Percentiles rank a stretch among this genome's conserved stretches.
phyloP scores from a whole-genome alignment of 768 basidiomycete species.

The Russula virescens region DNA sequence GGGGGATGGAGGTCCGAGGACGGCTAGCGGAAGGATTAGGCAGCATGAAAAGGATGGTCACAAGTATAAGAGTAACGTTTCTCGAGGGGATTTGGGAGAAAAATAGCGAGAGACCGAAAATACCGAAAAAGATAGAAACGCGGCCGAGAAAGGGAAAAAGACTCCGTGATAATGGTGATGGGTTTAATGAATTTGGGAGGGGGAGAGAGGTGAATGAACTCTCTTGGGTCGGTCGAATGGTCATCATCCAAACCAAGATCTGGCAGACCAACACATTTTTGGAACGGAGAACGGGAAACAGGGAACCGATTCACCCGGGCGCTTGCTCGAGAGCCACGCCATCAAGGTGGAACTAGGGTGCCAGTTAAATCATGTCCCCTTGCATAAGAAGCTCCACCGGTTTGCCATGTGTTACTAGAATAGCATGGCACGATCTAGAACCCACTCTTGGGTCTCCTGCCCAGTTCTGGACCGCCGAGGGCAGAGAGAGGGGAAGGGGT shows the following conservation, averaged over 20 bases:
- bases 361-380: background rate
- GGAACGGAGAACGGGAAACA: constrained; percentile 6
- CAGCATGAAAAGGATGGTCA: constrained; percentile 28
- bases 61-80: background rate
- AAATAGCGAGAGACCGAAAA: constrained; percentile 24
- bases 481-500: background rate
- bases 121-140: constrained; percentile 28
- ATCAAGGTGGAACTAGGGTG: background rate
- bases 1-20: constrained; percentile 15
- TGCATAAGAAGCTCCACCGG: constrained; percentile 5
- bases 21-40: background rate
- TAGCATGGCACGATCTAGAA: constrained; percentile 7
- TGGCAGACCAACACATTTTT: background rate
- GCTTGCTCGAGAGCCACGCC: constrained; percentile 1
- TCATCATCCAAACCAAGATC: too few relatives aligned
- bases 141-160: constrained; percentile 19
- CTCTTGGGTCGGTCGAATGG: too few relatives aligned
- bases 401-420: constrained; percentile 1
- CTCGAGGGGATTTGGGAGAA: constrained; percentile 24
- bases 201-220: too few relatives aligned
- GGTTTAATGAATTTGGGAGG: constrained; percentile 1
- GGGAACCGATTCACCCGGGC: background rate
- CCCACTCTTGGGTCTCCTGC: too few relatives aligned
- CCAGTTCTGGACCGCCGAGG: constrained; percentile 4
- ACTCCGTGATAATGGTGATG: constrained; percentile 27